Base-by-base conservation (phyloP, 192 early-diverging fungal species). In the Mortierella hygrophila region DNA sequence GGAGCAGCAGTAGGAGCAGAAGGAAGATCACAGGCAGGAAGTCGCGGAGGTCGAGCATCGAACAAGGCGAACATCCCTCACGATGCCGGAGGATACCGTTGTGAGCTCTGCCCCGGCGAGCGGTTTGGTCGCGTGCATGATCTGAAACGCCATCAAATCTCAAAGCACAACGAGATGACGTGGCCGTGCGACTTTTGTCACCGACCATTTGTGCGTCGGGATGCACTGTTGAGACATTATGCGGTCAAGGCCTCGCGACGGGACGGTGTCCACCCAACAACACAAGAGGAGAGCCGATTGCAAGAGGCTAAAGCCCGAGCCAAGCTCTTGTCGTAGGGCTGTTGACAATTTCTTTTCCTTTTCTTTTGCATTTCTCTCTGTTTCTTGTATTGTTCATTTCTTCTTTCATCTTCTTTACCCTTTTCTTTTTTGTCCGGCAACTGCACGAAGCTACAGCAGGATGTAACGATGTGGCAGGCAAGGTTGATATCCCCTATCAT, bases 171-270 rank as follows among this genome's bases (percentile, higher is more conserved):
- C 54, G 84, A 86, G 76, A 86, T 80, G 84, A 86, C 84, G 13
- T 86, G 84, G 84, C 84, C 84, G 0, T 86, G 84, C 40, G 84
- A 86, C 47, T 86, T 86, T 70, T 86, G 84, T 70, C 84, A 86
- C 54, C 69, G 84, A 26, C 84, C 84, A 4, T 86, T 86, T 63
- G 84, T 86, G 16, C 74, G 84, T 0, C 75, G 84, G 18, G 84
- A 86, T 63, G 84, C 84, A 18, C 52, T 86, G n/a, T 42, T 86
- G 29, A 46, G 84, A 18, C 84, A 86, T 26, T 86, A 86, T 54
- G 76, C 84, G 9, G 84, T 86, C 44, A 86, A 86, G 44, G 84
- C 84, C 7, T 75, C 78, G 18, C 69, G 84, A 15, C 71, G 63
- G 21, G 84, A 86, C 23, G 79, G 84, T n/a, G 79, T 86, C 16